Evolutionary conservation across 1,284 basidiomycete genomes (phyloP), one percentile per base, ranked within the genome.

Genomic region (Veloporphyrellus conicus): DNA sequence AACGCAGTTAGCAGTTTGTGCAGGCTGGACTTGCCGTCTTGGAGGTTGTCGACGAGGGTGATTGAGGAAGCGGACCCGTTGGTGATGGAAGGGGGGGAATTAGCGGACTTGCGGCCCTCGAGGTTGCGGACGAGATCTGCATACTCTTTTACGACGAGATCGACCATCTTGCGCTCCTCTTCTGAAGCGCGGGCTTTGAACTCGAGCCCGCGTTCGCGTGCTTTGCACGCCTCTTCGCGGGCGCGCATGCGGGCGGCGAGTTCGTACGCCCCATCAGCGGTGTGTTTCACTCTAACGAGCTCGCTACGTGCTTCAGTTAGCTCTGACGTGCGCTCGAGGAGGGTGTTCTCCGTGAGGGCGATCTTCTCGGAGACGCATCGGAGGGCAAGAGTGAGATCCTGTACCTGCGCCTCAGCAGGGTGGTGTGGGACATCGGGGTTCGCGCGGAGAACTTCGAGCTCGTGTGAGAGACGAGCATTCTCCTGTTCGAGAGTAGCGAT

Each of bases 351-450:
- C 0, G 80, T 78, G 4, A 73, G 57, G 0, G 74, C 72, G 15
- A 86, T 72, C 61, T 87, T 82, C 62, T 84, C 81, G 4, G 81
- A 84, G 27, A 84, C 69, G n/a, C 76, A 75, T 11, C 84, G 74
- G 28, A 86, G 73, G 1, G 83, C 79, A 4, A 87, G 72, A 0
- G 81, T 79, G 44, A 87, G 72, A 50, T 87, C 79, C 35, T 79
- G 75, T 6, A 77, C 72, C 51, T 82, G 79, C 3, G 72, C 60
- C 4, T 72, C 67, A 12, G 75, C 72, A 6, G 76, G 72, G 44
- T 76, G 71, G 0, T 69, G 65, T 4, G 67, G 63, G 6, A 63
- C 50, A 28, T 78, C 73, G 5, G 79, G 75, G 48, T 75, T 68
- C 0, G 73, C 69, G 38, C 81, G 72, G 11, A 87, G 71, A 3